Evolutionary conservation across 23 red algal species (phyloP).

Genomic region (Gracilaria domingensis): DNA sequence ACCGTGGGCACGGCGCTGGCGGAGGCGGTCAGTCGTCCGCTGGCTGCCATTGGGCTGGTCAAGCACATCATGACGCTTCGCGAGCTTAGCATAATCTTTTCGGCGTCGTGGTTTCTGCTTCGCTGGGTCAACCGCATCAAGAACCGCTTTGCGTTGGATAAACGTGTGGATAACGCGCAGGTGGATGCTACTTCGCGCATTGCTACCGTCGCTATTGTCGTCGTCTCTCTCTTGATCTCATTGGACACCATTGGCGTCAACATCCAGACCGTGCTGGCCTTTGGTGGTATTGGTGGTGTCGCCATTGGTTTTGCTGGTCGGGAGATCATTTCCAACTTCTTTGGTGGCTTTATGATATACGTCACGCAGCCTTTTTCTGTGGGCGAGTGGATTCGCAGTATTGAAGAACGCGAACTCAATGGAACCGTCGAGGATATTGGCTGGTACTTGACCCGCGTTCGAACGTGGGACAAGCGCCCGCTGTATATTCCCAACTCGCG

Average conservation of each 20-base stretch:
- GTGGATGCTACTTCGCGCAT: conserved; percentile 88
- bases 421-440: conserved; percentile 99
- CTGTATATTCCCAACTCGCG: conserved; percentile 99
- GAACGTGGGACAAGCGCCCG: conserved; percentile 99
- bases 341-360: conserved; percentile 99
- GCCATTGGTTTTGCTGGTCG: conserved; percentile 99
- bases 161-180: conserved; percentile 95
- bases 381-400: conserved; percentile 97
- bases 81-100: conserved; percentile 96
- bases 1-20: conserved; percentile 91
- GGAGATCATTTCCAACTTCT: conserved; percentile 99
- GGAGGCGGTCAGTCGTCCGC: conserved; percentile 92
- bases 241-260: conserved; percentile 98
- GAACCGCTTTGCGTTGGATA: conserved; percentile 82
- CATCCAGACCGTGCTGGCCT: conserved; percentile 96
- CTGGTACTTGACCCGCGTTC: conserved; percentile 94
- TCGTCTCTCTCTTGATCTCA: conserved; percentile 85
- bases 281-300: conserved; percentile 99
- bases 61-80: conserved; percentile 87
- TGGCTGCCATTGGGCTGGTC: conserved; percentile 81
- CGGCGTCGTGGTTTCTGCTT: conserved; percentile 94
- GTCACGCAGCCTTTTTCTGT: conserved; percentile 93
- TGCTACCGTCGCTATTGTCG: conserved; percentile 81
- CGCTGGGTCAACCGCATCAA: conserved; percentile 96
- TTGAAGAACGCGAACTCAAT: conserved; percentile 91